Conservation (phyloP, 2,329 filamentous ascomycete genomes). For the Alternaria solani region DNA sequence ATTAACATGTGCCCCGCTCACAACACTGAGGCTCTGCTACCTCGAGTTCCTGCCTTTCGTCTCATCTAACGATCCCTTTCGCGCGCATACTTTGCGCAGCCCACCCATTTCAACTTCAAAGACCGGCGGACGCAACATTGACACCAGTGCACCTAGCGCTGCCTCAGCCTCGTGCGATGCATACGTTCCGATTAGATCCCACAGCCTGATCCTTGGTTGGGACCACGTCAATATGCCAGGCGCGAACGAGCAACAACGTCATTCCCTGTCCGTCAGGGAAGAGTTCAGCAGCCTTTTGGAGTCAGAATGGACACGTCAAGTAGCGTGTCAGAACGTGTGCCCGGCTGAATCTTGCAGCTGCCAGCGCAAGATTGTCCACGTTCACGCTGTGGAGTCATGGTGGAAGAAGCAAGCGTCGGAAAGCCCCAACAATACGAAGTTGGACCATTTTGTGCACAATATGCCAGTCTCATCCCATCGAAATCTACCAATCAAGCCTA, state of each 20-base stretch:
- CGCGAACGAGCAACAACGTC: neutral
- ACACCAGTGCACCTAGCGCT: neutral
- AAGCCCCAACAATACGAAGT: neutral
- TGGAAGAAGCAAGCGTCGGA: conserved; percentile 1
- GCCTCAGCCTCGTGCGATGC: neutral
- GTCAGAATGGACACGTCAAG: neutral
- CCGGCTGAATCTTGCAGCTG: conserved; percentile 8
- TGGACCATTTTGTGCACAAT: neutral
- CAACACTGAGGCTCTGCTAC: neutral
- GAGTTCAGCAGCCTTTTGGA: neutral
- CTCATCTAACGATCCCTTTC: too few species aligned
- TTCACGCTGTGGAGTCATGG: conserved; percentile 19
- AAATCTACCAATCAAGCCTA: neutral
- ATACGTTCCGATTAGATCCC: neutral
- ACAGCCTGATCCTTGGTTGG: conserved; percentile 11
- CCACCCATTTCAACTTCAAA: neutral
- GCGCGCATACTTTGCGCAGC: neutral
- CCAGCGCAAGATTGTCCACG: conserved; percentile 13
- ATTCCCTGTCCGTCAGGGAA: neutral
- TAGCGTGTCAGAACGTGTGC: conserved; percentile 7
- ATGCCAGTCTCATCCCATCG: neutral
- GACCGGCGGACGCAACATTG: neutral
- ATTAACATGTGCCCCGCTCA: neutral
- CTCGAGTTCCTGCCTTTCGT: neutral
- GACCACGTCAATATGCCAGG: conserved; percentile 13